Evolutionary conservation across 108 stramenopile species (phyloP), one percentile per base, ranked within the genome.

Genomic region (Seminavis robusta): DNA sequence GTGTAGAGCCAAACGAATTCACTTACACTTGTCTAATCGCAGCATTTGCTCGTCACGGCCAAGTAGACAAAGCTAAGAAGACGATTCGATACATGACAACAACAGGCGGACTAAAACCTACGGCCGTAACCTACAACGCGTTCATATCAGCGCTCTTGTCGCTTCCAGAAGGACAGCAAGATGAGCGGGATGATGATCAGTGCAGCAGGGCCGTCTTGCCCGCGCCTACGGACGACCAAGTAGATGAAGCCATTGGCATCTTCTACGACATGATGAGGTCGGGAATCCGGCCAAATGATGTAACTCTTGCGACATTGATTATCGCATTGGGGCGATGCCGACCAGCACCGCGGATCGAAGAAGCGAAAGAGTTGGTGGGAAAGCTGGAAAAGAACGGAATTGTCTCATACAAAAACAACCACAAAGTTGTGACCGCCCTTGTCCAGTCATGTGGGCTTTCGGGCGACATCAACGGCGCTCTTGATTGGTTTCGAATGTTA

Each of bases 1-100:
- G 63, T 7, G 80, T 92, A 1, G 50, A 71, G 26, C 82, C 86
- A 0, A 92, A 86, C 39, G 86, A 81, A 65, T 80, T 75, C 43
- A 82, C 86, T 0, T 92, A 81, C 41, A 83, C 90, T 4, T 79
- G 80, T 53, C 63, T 86, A 36, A 76, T 92, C 48, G 81, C 81
- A 31, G 86, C 74, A 2, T 60, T 92, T 26, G 84, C 82, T 40
- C 51, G 82, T 4, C 59, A 69, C 27, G 64, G 68, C 7, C 78
- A 74, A 25, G 28, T 85, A 2, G 73, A 78, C 3, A 61, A 83
- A 47, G 84, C 82, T 9, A 63, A 62, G 48, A 78, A 79, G 54
- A 74, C 84, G 66, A 56, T 92, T 10, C 47, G 52, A 20, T 74
- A 77, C 59, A 73, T 85, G 62, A 23, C 39, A 19, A 39, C 45